Percentiles rank a stretch among this genome's conserved stretches.
These are phyloP conservation scores for Bryopsis sp. DNA, from an alignment of 139 green algal species.

Conservation along the genomic window DNA sequence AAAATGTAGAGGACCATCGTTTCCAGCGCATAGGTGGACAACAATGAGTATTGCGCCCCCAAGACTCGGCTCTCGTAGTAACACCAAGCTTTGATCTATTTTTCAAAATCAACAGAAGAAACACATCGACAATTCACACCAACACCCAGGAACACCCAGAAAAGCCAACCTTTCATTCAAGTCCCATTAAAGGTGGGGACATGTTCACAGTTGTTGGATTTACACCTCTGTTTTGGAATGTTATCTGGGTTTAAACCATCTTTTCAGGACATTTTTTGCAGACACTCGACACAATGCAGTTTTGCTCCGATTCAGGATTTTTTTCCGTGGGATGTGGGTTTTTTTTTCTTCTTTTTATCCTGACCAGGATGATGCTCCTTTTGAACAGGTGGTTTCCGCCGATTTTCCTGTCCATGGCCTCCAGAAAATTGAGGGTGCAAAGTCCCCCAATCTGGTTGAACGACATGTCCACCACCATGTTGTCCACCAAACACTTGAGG, in stretches of 20 bases:
- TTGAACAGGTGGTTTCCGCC: conserved; percentile 84
- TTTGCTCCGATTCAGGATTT: no score
- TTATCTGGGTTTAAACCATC: no score
- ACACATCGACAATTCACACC: conserved; percentile 4
- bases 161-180: no score
- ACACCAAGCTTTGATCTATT: conserved; percentile 95
- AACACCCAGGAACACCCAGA: not conserved
- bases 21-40: conserved; percentile 94
- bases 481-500: conserved; percentile 90
- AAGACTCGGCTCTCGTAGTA: conserved; percentile 94
- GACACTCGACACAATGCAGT: no score
- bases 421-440: conserved; percentile 84
- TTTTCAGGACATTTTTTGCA: no score
- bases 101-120: no score
- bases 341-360: no score
- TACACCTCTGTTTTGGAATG: no score
- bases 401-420: conserved; percentile 70
- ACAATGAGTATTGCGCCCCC: conserved; percentile 87
- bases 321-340: no score
- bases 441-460: conserved; percentile 90
- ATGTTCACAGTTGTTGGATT: no score
- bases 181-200: no score
- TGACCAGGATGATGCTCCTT: conserved; percentile 83
- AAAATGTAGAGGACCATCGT: conserved; percentile 93
- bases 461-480: conserved; percentile 95